Conservation (phyloP, 2,329 filamentous ascomycete species). For the Coniochaeta sp. region DNA sequence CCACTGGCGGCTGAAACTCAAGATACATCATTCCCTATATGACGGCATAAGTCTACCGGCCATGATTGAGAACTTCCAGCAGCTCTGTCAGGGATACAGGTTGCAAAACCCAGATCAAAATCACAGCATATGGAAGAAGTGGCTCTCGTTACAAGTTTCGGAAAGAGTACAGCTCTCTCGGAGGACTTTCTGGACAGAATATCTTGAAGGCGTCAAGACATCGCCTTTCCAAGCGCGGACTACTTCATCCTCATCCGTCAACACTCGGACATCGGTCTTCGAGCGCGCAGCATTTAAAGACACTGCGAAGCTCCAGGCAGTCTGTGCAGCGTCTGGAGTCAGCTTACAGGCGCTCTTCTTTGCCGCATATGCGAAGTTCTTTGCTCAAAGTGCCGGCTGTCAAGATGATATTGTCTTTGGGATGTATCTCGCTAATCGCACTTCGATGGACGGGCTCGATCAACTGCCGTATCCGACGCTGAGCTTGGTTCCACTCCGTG, state of each 20-base stretch:
- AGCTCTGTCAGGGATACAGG: constrained; percentile 9
- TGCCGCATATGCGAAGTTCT: constrained; percentile 54
- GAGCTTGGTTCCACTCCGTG: constrained; percentile 66
- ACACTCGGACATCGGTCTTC: constrained; percentile 24
- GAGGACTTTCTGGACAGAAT: constrained; percentile 32
- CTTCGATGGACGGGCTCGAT: constrained; percentile 39
- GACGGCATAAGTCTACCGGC: constrained; percentile 71
- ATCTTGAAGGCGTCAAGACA: constrained; percentile 22
- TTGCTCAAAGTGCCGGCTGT: constrained; percentile 11
- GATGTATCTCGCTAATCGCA: constrained; percentile 76
- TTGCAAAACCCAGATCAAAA: background rate
- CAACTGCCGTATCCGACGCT: constrained; percentile 60
- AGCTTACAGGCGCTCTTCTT: constrained; percentile 70
- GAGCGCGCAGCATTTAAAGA: constrained; percentile 36
- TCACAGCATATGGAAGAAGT: constrained; percentile 15
- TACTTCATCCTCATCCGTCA: background rate
- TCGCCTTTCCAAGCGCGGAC: constrained; percentile 13
- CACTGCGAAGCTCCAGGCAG: constrained; percentile 28
- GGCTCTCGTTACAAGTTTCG: constrained; percentile 9
- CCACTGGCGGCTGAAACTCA: constrained; percentile 36
- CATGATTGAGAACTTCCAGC: constrained; percentile 40
- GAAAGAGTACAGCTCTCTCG: constrained; percentile 7
- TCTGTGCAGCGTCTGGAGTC: constrained; percentile 42
- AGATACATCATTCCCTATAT: constrained; percentile 81
- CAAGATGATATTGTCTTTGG: constrained; percentile 54